Conservation (phyloP, 2,329 filamentous ascomycete species). For the Talaromyces sp. region DNA sequence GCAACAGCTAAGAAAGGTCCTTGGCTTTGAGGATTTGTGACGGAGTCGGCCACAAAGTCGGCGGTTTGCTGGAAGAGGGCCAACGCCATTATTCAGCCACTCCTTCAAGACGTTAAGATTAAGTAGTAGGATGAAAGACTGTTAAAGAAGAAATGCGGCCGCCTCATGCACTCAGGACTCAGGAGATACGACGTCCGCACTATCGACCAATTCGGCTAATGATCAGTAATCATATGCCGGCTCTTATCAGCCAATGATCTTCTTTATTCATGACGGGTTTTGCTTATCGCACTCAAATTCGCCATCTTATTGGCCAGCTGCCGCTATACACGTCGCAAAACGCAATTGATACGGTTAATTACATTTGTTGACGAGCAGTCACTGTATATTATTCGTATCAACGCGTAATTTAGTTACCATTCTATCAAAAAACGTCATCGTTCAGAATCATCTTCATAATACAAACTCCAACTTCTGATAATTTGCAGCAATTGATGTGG, state of each 20-base stretch:
- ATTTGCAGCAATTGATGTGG: neutral
- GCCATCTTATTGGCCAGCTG: neutral
- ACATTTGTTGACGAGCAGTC: neutral
- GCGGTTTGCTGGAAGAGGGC: constrained; percentile 30
- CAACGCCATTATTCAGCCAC: constrained; percentile 16
- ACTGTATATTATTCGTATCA: neutral
- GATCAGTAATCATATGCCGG: too few species aligned
- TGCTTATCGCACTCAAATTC: neutral
- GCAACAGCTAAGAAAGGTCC: constrained; percentile 31
- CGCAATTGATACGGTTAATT: neutral
- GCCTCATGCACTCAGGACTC: too few species aligned
- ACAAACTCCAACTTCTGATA: neutral
- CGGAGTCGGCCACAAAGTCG: constrained; percentile 31
- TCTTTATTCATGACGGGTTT: neutral
- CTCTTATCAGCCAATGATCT: neutral
- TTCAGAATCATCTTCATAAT: neutral
- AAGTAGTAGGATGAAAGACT: too few species aligned
- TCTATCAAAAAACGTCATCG: neutral
- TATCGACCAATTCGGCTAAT: too few species aligned
- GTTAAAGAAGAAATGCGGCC: too few species aligned
- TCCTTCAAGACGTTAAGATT: too few species aligned
- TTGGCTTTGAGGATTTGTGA: constrained; percentile 27
- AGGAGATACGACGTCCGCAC: too few species aligned
- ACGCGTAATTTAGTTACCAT: neutral
- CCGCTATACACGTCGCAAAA: neutral